Conservation (phyloP, 257 asterid genomes). For the Petunia secreta region DNA sequence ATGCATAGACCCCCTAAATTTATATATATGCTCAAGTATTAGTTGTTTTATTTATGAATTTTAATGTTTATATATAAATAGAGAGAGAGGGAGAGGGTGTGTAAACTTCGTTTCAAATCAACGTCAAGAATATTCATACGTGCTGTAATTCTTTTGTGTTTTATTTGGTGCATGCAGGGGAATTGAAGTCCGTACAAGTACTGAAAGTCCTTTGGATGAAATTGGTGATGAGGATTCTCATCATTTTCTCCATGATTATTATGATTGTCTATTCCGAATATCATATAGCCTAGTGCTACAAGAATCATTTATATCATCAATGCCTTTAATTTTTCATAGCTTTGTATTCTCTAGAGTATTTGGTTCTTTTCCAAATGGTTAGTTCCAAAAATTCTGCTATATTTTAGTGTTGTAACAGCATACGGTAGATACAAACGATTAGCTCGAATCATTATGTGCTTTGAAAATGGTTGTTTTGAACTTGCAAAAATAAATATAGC, state of each 20-base stretch:
- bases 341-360: no score
- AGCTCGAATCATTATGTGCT: not conserved
- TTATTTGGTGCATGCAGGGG: not conserved
- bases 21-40: no score
- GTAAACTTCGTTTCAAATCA: no score
- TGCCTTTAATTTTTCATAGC: no score
- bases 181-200: slow-evolving; percentile 30
- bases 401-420: not conserved
- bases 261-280: slow-evolving; percentile 9
- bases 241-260: slow-evolving; percentile 6
- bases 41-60: no score
- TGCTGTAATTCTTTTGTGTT: not conserved
- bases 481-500: not conserved
- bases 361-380: not conserved
- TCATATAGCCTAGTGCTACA: not conserved
- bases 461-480: not conserved
- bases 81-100: no score
- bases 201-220: slow-evolving; percentile 24
- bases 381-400: not conserved
- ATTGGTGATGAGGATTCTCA: not conserved
- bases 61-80: no score
- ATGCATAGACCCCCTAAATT: no score
- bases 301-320: no score
- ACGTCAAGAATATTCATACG: not conserved
- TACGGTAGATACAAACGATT: not conserved